Percentiles rank a stretch among this genome's conserved stretches.
Conservation (phyloP, 2,329 filamentous ascomycete species). For the Knufia petricola region DNA sequence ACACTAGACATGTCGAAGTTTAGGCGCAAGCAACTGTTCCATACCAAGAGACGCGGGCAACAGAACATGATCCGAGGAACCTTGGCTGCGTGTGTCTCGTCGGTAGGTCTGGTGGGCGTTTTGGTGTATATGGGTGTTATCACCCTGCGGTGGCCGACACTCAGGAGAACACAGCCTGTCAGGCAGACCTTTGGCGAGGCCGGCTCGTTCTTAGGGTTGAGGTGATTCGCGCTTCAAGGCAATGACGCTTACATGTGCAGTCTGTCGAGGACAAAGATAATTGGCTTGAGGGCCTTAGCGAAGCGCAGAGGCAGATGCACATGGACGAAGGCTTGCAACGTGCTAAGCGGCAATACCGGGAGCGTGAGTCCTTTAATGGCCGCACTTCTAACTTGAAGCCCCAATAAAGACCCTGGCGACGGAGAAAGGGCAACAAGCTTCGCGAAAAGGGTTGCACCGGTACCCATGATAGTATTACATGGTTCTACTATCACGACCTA, state of each 20-base stretch:
- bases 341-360: no score
- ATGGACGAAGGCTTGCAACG: no score
- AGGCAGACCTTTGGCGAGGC: slow-evolving; percentile 20
- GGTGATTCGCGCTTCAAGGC: neutral
- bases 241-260: neutral
- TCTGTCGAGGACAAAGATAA: neutral
- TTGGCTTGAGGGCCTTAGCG: no score
- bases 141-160: slow-evolving; percentile 14
- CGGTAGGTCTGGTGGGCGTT: slow-evolving; percentile 25
- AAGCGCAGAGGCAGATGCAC: no score
- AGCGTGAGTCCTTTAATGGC: no score
- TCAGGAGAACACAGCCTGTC: neutral
- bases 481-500: no score
- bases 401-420: no score
- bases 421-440: no score
- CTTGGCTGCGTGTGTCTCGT: slow-evolving; percentile 4
- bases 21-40: slow-evolving; percentile 1
- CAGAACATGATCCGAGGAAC: slow-evolving; percentile 6
- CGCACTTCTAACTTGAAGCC: no score
- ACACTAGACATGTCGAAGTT: neutral
- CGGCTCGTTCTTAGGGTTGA: slow-evolving; percentile 18
- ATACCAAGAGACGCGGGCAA: neutral
- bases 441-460: no score
- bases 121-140: slow-evolving; percentile 27
- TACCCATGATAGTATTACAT: no score